phyloP scores from a whole-genome alignment of 2,329 filamentous ascomycete genomes.

The Nectriaceae sp. region DNA sequence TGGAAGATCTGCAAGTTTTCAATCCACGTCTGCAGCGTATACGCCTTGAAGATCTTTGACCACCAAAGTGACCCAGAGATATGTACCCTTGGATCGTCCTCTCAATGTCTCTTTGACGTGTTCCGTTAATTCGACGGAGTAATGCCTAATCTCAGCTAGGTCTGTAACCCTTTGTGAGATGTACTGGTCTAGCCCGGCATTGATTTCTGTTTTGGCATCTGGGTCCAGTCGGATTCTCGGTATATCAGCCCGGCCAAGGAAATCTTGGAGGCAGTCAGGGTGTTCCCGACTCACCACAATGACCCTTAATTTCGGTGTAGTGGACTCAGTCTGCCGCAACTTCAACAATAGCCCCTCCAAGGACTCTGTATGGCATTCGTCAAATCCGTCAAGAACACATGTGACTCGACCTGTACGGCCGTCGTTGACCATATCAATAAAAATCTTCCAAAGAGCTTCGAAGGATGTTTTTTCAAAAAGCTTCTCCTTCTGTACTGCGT shows the following conservation, averaged over 20 bases:
- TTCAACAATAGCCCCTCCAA: background rate
- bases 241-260: background rate
- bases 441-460: background rate
- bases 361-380: conserved; percentile 4
- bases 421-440: background rate
- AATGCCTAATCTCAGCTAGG: background rate
- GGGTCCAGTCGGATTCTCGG: background rate
- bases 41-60: background rate
- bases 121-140: background rate
- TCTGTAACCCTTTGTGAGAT: background rate
- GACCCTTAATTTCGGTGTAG: no score
- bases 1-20: background rate
- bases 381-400: conserved; percentile 1
- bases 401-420: background rate
- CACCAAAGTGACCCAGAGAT: conserved; percentile 5
- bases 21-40: background rate
- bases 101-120: background rate
- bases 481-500: background rate
- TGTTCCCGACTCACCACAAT: background rate
- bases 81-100: background rate
- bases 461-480: background rate
- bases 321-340: no score
- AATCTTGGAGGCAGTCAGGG: background rate
- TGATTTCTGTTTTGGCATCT: background rate
- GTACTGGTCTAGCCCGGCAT: background rate